Base-by-base conservation (phyloP, 2,329 filamentous ascomycete species). In the Colletotrichum abscissum region DNA sequence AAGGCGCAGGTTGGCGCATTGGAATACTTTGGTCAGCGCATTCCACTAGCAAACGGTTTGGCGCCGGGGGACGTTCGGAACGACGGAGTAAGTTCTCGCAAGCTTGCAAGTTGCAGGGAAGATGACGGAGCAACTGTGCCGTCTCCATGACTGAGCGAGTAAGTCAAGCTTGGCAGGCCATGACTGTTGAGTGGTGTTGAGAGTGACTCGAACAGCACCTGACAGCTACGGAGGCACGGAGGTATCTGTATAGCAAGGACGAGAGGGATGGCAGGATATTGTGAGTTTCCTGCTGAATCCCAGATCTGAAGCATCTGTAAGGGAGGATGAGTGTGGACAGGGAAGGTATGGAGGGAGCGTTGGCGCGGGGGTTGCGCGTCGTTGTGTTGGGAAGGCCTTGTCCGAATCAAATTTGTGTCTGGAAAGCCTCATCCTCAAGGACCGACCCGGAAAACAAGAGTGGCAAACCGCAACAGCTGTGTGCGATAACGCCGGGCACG, bases 51-150 rank as follows among this genome's bases (percentile, higher is more conserved):
- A 33, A 65, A 56, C 54, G 62, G 38, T 70, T 66, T 58, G 67
- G 62, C 62, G 67, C 60, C 54, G 62, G 67, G 60, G 54, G 38
- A 58, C 67, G 30, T 49, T 42, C 63, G 67, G 54, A 59, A 58
- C 33, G 38, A 38, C 55, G 22, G 30, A 26, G 54, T 52, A 64
- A 52, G 52, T 69, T 66, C 38, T 58, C 38, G 55, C 54, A 30
- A 38, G 62, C 22, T 24, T 55, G 62, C 2, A 38, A 38, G 30
- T 22, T 22, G 60, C 62, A 46, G 28, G 54, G 2, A 26, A 63
- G n/a, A 22, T 56, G 58, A 30, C 62, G 28, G 38, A n/a, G 19
- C 35, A 28, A 35, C 24, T 67, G 11, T 28, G 64, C 33, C 30
- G 19, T 22, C 24, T 35, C 7, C 19, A 19, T 24, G 55, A 49